A percentile compares a stretch with the other conserved stretches of the same genome.
Evolutionary conservation across 2,329 filamentous ascomycete genomes (phyloP).

Genomic region (Amphichorda felina): DNA sequence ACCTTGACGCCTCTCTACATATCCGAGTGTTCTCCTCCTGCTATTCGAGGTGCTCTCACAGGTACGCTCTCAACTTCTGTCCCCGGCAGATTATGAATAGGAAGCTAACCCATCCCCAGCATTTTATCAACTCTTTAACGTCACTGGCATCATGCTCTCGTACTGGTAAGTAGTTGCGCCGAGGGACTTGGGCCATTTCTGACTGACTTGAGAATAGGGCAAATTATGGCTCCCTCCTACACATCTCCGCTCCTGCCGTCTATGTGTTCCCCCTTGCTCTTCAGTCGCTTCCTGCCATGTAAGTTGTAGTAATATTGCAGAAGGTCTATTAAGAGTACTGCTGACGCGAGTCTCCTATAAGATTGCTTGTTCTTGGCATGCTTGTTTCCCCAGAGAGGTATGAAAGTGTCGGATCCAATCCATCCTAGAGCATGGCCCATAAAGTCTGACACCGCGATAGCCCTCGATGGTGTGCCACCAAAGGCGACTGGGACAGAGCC

Average conservation of each 20-base stretch:
- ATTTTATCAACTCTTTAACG: constrained; percentile 38
- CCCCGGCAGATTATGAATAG: no score
- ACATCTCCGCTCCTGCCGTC: constrained; percentile 31
- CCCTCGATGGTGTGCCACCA: constrained; percentile 55
- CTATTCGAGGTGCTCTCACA: constrained; percentile 37
- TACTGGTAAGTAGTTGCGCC: constrained; percentile 27
- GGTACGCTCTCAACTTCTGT: no score
- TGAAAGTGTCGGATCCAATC: background rate
- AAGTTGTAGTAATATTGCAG: constrained; percentile 9
- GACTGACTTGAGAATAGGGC: constrained; percentile 35
- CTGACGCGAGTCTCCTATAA: constrained; percentile 7
- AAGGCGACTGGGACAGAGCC: constrained; percentile 56
- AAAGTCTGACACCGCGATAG: constrained; percentile 16
- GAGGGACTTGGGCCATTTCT: no score
- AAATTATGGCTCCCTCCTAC: constrained; percentile 39
- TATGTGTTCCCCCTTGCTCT: constrained; percentile 53
- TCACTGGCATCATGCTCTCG: constrained; percentile 28
- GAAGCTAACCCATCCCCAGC: no score
- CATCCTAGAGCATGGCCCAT: no score
- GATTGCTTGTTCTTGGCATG: constrained; percentile 48
- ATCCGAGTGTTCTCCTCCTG: constrained; percentile 36
- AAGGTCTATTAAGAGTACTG: no score
- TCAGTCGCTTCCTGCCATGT: constrained; percentile 51
- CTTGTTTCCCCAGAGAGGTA: constrained; percentile 40
- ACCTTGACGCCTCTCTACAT: constrained; percentile 31